These are phyloP conservation scores for Schizosaccharomyces osmophilus DNA, from an alignment of 805 yeast genomes.

Conservation along the genomic window DNA sequence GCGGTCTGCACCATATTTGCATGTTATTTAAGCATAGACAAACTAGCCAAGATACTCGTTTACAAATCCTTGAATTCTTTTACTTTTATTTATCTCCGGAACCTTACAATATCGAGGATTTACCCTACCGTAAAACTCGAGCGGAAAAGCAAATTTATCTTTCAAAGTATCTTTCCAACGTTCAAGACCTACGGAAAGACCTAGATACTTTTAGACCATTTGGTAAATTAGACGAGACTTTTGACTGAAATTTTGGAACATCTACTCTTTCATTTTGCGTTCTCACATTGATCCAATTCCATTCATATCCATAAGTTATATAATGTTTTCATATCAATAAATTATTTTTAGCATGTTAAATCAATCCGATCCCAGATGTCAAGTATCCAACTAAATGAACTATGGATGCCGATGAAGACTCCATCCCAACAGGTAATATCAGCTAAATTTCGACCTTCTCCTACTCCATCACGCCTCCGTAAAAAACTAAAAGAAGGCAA, in stretches of 20 bases:
- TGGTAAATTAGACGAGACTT: constrained; percentile 12
- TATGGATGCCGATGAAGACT: background rate
- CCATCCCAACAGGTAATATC: constrained; percentile 1
- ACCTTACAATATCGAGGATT: constrained; percentile 7
- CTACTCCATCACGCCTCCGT: background rate
- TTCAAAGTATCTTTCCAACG: constrained; percentile 13
- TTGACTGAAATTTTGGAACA: background rate
- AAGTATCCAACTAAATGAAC: background rate
- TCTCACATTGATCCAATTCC: too few relatives aligned
- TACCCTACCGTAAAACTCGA: constrained; percentile 14
- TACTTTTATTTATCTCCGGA: constrained; percentile 32
- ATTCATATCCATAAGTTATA: too few relatives aligned
- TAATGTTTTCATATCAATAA: background rate
- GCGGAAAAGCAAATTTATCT: constrained; percentile 14
- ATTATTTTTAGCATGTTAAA: background rate
- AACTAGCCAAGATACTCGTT: constrained; percentile 21
- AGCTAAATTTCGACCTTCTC: background rate
- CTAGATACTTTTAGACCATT: constrained; percentile 17
- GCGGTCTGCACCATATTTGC: constrained; percentile 25
- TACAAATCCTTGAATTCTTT: constrained; percentile 30
- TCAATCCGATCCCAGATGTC: background rate
- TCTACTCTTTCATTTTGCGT: too few relatives aligned
- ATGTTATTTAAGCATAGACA: constrained; percentile 10
- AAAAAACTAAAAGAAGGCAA: background rate
- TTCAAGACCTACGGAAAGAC: constrained; percentile 15